A percentile compares a stretch with the other conserved stretches of the same genome.
Evolutionary conservation across 352 stramenopile genomes (phyloP).

Genomic region (Phytophthora chlamydospora): DNA sequence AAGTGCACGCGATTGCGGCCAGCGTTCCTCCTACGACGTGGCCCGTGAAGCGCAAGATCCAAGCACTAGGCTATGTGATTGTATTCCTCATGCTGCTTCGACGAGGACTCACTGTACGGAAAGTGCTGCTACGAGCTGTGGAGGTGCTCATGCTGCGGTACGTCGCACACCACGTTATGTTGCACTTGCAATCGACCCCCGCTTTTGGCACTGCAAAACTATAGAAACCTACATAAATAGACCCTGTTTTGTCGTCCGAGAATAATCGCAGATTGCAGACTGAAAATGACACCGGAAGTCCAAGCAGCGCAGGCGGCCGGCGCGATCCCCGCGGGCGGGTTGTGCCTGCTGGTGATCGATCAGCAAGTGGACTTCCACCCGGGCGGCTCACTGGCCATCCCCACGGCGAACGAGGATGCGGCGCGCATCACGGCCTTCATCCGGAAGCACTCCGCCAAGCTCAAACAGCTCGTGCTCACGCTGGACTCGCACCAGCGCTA

Average conservation of each 20-base stretch:
- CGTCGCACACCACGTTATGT: slow-evolving; percentile 55
- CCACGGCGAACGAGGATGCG: slow-evolving; percentile 91
- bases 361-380: slow-evolving; percentile 97
- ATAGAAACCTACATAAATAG: slow-evolving; percentile 13
- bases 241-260: slow-evolving; percentile 5
- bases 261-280: slow-evolving; percentile 6
- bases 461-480: slow-evolving; percentile 93
- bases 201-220: slow-evolving; percentile 36
- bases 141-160: slow-evolving; percentile 70
- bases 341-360: slow-evolving; percentile 94
- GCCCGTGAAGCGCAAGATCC: slow-evolving; percentile 50
- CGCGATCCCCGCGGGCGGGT: slow-evolving; percentile 48
- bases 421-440: slow-evolving; percentile 91
- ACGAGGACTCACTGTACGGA: slow-evolving; percentile 52
- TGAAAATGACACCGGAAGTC: slow-evolving; percentile 33
- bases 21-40: slow-evolving; percentile 42
- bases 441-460: slow-evolving; percentile 49
- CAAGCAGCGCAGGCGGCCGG: slow-evolving; percentile 48
- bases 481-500: slow-evolving; percentile 96
- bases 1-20: slow-evolving; percentile 44
- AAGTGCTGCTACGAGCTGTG: slow-evolving; percentile 53
- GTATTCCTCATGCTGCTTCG: slow-evolving; percentile 62
- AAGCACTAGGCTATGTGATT: slow-evolving; percentile 55
- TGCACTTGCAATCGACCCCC: slow-evolving; percentile 46
- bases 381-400: slow-evolving; percentile 94